Conservation (phyloP, 331 rosid genomes). For the Quercus tomentella region DNA sequence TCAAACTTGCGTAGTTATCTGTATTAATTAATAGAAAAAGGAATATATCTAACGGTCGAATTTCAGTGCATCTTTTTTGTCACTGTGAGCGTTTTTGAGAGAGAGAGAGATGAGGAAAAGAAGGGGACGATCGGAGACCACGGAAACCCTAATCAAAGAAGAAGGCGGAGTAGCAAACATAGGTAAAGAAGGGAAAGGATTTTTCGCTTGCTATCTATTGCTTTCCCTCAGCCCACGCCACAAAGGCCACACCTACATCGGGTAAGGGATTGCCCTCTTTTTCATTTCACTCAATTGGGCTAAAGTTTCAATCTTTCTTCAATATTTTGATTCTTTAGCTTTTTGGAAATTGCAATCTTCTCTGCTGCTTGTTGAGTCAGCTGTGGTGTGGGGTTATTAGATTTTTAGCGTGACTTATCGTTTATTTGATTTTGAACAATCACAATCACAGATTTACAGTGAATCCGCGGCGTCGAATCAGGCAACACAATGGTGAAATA, state of each 20-base stretch:
- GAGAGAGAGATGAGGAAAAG: conserved; percentile 43
- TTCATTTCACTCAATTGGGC: not conserved
- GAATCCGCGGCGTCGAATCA: conserved; percentile 79
- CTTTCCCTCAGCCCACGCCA: conserved; percentile 74
- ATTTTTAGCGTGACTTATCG: too few relatives aligned
- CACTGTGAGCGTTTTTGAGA: conserved; percentile 25
- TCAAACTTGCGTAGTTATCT: not conserved
- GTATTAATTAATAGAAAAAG: too few relatives aligned
- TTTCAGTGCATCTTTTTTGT: not conserved
- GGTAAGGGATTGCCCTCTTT: conserved; percentile 27
- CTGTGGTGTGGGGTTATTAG: too few relatives aligned
- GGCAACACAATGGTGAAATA: conserved; percentile 97
- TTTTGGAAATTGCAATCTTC: not conserved
- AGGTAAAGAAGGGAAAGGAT: conserved; percentile 29
- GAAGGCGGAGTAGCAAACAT: conserved; percentile 13
- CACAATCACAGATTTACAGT: conserved; percentile 68
- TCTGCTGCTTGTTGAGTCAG: too few relatives aligned
- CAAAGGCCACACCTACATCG: conserved; percentile 92
- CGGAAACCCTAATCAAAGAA: conserved; percentile 29
- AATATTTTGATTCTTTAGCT: not conserved
- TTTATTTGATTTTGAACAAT: too few relatives aligned
- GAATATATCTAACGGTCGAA: not conserved
- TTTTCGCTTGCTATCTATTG: conserved; percentile 83
- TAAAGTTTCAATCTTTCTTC: not conserved
- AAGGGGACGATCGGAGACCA: conserved; percentile 32